phyloP scores from a whole-genome alignment of 208 protist species.

The Leishmania guyanensis region DNA sequence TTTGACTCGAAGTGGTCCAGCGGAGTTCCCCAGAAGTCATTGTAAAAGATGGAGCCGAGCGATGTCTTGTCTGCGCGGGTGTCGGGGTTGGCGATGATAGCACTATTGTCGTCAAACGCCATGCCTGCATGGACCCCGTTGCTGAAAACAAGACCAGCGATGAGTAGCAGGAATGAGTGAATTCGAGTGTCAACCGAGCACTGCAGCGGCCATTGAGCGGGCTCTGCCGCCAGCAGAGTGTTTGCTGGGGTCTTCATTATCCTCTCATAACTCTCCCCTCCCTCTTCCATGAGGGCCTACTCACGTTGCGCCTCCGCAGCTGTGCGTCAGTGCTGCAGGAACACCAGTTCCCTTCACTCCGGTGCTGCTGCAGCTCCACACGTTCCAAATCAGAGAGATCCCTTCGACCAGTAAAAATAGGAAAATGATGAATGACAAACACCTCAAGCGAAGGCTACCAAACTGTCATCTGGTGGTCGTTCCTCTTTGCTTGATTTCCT shows the following conservation, averaged over 20 bases:
- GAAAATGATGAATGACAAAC: neutral
- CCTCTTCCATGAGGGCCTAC: neutral
- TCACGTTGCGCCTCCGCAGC: neutral
- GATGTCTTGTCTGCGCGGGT: conserved; percentile 25
- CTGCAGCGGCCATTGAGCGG: conserved; percentile 5
- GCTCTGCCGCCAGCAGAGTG: neutral
- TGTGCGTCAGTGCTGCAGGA: neutral
- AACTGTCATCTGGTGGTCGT: neutral
- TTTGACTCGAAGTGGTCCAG: conserved; percentile 47
- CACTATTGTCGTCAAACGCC: conserved; percentile 72
- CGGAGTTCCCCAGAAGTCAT: conserved; percentile 68
- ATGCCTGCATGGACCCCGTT: conserved; percentile 34
- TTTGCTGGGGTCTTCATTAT: neutral
- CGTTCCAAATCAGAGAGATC: neutral
- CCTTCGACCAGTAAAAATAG: no score
- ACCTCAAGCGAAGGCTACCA: neutral
- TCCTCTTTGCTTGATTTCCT: neutral
- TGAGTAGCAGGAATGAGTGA: conserved; percentile 23
- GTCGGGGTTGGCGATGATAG: conserved; percentile 51
- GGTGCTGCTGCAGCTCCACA: neutral
- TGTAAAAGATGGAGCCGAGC: conserved; percentile 41
- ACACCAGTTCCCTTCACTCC: neutral
- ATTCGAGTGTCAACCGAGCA: conserved; percentile 4
- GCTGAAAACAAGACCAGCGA: conserved; percentile 36
- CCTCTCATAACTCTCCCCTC: neutral